A percentile compares a stretch with the other conserved stretches of the same genome.
phyloP scores from a whole-genome alignment of 208 protist species.

The Naegleria gruberi region DNA sequence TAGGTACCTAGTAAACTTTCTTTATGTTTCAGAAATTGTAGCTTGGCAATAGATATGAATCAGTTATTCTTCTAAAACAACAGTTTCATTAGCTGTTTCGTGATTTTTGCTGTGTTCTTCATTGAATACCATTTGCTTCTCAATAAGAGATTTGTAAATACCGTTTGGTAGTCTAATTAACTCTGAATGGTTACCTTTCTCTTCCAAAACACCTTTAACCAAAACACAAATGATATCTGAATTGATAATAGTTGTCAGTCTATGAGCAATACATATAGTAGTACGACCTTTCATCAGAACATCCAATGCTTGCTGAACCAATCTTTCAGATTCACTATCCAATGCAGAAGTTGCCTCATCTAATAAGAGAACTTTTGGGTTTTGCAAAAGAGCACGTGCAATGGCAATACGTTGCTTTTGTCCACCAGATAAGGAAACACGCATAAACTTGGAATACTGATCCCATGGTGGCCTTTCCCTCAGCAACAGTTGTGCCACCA shows the following conservation, averaged over 20 bases:
- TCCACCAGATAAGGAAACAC: conserved; percentile 43
- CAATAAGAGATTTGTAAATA: no score
- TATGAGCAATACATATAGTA: conserved; percentile 12
- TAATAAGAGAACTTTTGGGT: conserved; percentile 10
- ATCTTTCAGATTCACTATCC: neutral
- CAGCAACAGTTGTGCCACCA: no score
- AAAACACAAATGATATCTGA: conserved; percentile 10
- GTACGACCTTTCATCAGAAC: conserved; percentile 10
- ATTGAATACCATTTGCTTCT: no score
- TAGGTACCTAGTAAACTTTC: no score
- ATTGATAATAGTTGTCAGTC: conserved; percentile 17
- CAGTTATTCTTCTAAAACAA: no score
- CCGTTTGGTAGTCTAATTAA: no score
- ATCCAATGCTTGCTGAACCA: conserved; percentile 10
- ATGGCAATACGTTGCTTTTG: conserved; percentile 45
- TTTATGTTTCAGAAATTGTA: no score
- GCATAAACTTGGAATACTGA: no score
- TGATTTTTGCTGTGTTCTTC: no score
- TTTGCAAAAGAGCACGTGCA: conserved; percentile 16
- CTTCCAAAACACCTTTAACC: conserved; percentile 12
- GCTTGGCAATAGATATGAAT: no score
- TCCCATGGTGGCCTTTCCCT: no score
- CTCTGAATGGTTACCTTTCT: conserved; percentile 20
- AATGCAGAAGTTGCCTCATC: conserved; percentile 16
- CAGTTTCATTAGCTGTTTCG: no score